Base-by-base conservation (phyloP, 371 early-diverging fungal species). In the Blakeslea trispora region DNA sequence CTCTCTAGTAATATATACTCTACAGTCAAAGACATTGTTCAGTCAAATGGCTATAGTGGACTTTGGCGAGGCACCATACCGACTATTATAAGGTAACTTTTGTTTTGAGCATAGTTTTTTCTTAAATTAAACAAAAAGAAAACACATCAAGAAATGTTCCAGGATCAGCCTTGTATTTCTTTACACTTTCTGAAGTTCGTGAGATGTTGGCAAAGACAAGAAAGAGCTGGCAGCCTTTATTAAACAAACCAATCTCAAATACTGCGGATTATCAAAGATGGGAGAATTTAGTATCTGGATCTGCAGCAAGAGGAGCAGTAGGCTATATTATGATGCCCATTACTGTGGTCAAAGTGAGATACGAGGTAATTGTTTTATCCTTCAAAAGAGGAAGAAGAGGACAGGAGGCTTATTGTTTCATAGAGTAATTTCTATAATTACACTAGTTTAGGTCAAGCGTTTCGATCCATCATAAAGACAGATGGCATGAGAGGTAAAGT, bases 311-410 rank as follows among this genome's bases (percentile, higher is more conserved):
- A 49, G 92, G 89, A 10, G 57, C 85, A 5, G 91, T 91, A 10
- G 97, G 96, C 0, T 86, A 94, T 50, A 62, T 95, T 0, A 82
- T 96, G 83, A 98, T 96, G 97, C 98, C 98, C 0, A 81, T 94
- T 5, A 90, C 96, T 5, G 91, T 97, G 32, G 81, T 96, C 56
- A 98, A 98, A 79, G 91, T 94, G 32, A 81, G 94, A 49, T 95
- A 84, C 59, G 98, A 97, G 82, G 91, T 91, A 74, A 57, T 57
- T 42, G 31, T 13, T 5, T 2, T 9, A 43, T 9, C 39, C 35
- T 13, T 32, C 21, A 31, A n/a, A 24, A 24, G 1, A 50, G 17
- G 22, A 3, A 18, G 11, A 32, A 18, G 9, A 21, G 3, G 5
- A 22, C 18, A 24, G 24, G 8, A 44, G 44, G n/a, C n/a, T n/a